Percentiles rank a stretch among this genome's conserved stretches.
Evolutionary conservation across 2,329 filamentous ascomycete genomes (phyloP).

Genomic region (Diaporthe sp.): DNA sequence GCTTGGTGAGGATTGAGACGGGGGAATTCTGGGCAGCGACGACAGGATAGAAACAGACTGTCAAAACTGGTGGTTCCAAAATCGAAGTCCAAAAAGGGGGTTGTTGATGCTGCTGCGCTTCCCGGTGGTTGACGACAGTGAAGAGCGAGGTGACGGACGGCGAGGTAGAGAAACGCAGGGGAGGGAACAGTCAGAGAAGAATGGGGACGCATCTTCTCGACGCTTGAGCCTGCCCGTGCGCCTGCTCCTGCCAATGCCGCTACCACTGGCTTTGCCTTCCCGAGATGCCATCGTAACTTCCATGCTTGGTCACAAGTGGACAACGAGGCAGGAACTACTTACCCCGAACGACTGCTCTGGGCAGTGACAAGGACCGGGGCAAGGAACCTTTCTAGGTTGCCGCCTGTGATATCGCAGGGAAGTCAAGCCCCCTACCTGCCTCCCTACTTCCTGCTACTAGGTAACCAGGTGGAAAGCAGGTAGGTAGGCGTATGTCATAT

Average conservation of each 20-base stretch:
- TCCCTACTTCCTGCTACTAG: neutral
- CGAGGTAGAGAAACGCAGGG: neutral
- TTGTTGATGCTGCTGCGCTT: neutral
- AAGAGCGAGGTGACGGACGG: constrained; percentile 21
- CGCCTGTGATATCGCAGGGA: too few species aligned
- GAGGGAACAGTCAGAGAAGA: neutral
- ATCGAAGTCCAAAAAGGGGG: constrained; percentile 42
- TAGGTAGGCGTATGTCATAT: neutral
- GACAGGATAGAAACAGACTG: constrained; percentile 28
- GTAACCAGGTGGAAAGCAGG: neutral
- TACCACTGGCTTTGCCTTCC: neutral
- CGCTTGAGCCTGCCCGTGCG: neutral
- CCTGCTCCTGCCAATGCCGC: neutral
- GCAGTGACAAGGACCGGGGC: neutral
- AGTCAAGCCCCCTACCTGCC: neutral
- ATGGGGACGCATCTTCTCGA: neutral
- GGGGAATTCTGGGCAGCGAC: neutral
- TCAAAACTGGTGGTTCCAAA: constrained; percentile 43
- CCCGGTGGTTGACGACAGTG: neutral
- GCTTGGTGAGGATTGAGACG: neutral
- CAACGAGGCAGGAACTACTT: neutral
- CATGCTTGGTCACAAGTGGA: neutral
- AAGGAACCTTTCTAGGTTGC: neutral
- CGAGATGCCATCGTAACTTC: neutral
- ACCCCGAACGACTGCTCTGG: neutral